Evolutionary conservation across 2,329 filamentous ascomycete species (phyloP).

Genomic region (Hymenoscyphus infarciens): DNA sequence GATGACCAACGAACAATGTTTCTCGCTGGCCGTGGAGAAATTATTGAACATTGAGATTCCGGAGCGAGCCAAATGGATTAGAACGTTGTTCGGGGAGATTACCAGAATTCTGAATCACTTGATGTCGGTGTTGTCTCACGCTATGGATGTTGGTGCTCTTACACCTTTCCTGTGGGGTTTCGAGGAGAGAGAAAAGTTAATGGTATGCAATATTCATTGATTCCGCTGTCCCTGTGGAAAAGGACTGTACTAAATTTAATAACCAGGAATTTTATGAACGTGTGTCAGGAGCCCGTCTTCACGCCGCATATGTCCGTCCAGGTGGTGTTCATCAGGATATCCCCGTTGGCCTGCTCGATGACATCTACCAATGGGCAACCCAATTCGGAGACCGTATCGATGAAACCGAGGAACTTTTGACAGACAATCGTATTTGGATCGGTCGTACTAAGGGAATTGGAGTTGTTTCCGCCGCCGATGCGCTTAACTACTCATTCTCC

Average conservation of each 20-base stretch:
- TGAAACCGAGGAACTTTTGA: constrained; percentile 97
- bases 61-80: constrained; percentile 92
- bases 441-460: constrained; percentile 87
- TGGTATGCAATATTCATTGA: constrained; percentile 59
- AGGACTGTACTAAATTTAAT: constrained; percentile 22
- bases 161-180: constrained; percentile 99
- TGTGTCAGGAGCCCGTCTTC: constrained; percentile 94
- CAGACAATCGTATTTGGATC: constrained; percentile 99
- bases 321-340: constrained; percentile 96
- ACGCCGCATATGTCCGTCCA: constrained; percentile 94
- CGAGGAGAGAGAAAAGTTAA: constrained; percentile 98
- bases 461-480: constrained; percentile 85
- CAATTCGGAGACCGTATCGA: constrained; percentile 98
- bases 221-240: constrained; percentile 17
- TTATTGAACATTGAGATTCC: constrained; percentile 95
- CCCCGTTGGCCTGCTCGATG: constrained; percentile 87
- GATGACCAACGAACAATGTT: constrained; percentile 99
- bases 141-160: constrained; percentile 97
- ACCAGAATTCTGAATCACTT: constrained; percentile 94
- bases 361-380: constrained; percentile 99
- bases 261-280: constrained; percentile 97
- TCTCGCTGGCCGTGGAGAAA: constrained; percentile 93
- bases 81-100: constrained; percentile 92
- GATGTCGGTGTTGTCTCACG: constrained; percentile 95
- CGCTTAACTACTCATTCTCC: constrained; percentile 94